A percentile compares a stretch with the other conserved stretches of the same genome.
phyloP scores from a whole-genome alignment of 305 asterid species.

The Fraxinus paxiana region DNA sequence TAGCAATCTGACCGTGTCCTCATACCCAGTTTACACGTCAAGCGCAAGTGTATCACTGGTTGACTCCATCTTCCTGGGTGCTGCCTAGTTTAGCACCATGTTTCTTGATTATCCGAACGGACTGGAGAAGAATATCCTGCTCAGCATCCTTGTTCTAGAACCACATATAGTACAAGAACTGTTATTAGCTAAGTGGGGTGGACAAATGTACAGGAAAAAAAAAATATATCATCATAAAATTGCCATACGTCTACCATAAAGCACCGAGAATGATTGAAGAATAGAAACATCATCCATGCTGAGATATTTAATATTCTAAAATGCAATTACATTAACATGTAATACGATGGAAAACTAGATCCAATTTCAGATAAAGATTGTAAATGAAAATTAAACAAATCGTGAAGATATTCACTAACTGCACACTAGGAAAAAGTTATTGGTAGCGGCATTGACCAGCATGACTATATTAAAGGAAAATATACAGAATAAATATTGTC shows the following conservation, averaged over 20 bases:
- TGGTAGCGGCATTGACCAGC: neutral
- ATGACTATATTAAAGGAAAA: neutral
- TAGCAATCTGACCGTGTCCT: neutral
- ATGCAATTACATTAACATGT: neutral
- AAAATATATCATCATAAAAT: neutral
- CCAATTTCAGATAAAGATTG: neutral
- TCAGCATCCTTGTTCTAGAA: conserved; percentile 64
- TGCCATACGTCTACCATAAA: neutral
- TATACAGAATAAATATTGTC: neutral
- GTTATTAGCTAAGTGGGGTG: conserved; percentile 12
- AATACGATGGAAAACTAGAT: neutral
- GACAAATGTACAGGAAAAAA: neutral
- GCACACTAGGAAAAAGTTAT: neutral
- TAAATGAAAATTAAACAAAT: neutral
- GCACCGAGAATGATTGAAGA: neutral
- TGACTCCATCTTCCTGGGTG: neutral
- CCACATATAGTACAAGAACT: conserved; percentile 14
- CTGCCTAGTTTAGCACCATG: conserved; percentile 68
- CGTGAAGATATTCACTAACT: neutral
- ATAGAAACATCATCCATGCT: neutral
- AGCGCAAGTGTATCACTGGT: neutral
- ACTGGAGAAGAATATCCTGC: conserved; percentile 69
- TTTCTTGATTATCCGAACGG: conserved; percentile 60
- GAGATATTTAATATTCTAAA: neutral
- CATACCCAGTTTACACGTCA: neutral